phyloP scores from a whole-genome alignment of 164 flowering plant species.

The Umbilicus rupestris region DNA sequence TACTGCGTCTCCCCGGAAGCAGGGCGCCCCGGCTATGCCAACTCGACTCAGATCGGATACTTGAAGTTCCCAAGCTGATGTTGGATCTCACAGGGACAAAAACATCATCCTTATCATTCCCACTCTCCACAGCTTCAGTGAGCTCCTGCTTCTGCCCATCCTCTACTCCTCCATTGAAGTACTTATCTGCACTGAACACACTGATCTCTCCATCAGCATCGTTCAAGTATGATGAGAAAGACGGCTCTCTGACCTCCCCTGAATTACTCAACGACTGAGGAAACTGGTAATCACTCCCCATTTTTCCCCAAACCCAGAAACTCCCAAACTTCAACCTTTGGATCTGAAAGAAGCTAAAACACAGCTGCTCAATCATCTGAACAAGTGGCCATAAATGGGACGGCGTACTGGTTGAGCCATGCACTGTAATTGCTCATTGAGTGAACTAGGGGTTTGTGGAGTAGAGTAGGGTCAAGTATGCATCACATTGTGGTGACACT shows the following conservation, averaged over 20 bases:
- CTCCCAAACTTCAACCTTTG: background rate
- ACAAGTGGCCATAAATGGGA: background rate
- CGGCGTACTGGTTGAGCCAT: background rate
- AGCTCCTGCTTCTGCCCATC: conserved; percentile 11
- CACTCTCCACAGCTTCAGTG: conserved; percentile 1
- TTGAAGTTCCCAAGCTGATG: conserved; percentile 29
- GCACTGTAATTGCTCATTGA: background rate
- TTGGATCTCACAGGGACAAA: conserved; percentile 12
- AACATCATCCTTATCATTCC: conserved; percentile 18
- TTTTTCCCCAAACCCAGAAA: background rate
- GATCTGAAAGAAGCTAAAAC: background rate
- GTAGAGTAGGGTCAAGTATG: conserved; percentile 5
- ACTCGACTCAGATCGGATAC: conserved; percentile 57
- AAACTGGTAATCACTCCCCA: conserved; percentile 8
- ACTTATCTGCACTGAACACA: conserved; percentile 62
- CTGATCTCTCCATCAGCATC: conserved; percentile 50
- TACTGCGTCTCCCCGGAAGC: conserved; percentile 16
- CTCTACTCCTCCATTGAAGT: conserved; percentile 51
- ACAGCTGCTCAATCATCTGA: background rate
- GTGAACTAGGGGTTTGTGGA: background rate
- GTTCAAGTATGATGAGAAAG: conserved; percentile 36
- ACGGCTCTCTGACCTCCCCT: conserved; percentile 25
- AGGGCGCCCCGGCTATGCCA: conserved; percentile 64
- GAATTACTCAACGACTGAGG: conserved; percentile 5
- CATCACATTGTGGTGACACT: background rate